Conservation (phyloP, 2,329 filamentous ascomycete species). For the Talaromyces amestolkiae region DNA sequence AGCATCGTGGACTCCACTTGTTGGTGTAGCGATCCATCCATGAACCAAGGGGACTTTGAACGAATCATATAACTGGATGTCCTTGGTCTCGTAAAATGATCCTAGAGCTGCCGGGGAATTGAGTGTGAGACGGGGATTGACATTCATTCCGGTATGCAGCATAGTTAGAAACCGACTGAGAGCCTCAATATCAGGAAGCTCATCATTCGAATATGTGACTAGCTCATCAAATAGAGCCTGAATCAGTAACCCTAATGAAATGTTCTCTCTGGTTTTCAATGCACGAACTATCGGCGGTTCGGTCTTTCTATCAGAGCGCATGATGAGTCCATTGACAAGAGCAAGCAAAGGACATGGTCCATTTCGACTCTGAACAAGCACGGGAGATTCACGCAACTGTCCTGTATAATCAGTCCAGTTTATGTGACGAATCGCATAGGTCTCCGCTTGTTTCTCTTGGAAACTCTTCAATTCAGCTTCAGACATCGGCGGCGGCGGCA, state of each 20-base stretch:
- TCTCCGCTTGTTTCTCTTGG: slow-evolving; percentile 61
- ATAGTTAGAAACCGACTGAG: slow-evolving; percentile 84
- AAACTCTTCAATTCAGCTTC: slow-evolving; percentile 36
- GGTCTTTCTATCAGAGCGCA: slow-evolving; percentile 69
- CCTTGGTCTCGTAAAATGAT: slow-evolving; percentile 79
- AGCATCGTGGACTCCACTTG: slow-evolving; percentile 65
- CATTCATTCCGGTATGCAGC: slow-evolving; percentile 95
- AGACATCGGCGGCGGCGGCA: slow-evolving; percentile 23
- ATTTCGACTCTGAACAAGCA: slow-evolving; percentile 89
- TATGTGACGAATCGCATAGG: slow-evolving; percentile 90
- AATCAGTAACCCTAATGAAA: slow-evolving; percentile 79
- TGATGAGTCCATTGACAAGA: slow-evolving; percentile 83
- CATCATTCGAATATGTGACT: slow-evolving; percentile 69
- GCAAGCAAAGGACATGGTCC: slow-evolving; percentile 91
- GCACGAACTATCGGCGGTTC: slow-evolving; percentile 74
- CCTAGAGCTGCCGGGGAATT: slow-evolving; percentile 52
- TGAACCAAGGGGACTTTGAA: slow-evolving; percentile 89
- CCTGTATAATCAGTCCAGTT: slow-evolving; percentile 71
- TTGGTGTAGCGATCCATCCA: slow-evolving; percentile 76
- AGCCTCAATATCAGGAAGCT: slow-evolving; percentile 81
- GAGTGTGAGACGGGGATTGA: slow-evolving; percentile 84
- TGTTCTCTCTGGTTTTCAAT: slow-evolving; percentile 75
- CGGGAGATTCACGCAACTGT: slow-evolving; percentile 74
- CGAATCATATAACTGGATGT: slow-evolving; percentile 87
- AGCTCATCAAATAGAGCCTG: slow-evolving; percentile 92